Percentiles rank a stretch among this genome's conserved stretches.
Conservation (phyloP, 495 filamentous ascomycete species). For the Penicillium ucsense region DNA sequence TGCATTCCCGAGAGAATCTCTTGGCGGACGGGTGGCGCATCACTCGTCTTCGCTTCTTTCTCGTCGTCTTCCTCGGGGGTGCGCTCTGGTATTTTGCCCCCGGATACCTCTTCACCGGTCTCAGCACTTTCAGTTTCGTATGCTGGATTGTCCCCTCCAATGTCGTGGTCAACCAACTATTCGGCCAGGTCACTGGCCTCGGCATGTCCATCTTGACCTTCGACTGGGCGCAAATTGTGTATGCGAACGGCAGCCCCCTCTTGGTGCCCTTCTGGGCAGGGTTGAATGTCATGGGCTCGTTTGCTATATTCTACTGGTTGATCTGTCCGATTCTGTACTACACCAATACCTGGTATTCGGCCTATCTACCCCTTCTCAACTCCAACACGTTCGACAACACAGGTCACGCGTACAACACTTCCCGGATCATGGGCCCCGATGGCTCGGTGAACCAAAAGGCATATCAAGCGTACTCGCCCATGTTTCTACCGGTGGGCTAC, state of each 20-base stretch:
- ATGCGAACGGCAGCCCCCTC: slow-evolving; percentile 72
- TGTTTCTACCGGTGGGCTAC: slow-evolving; percentile 40
- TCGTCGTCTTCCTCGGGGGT: slow-evolving; percentile 53
- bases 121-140: slow-evolving; percentile 84
- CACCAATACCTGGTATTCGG: slow-evolving; percentile 55
- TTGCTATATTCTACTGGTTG: slow-evolving; percentile 84
- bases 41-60: slow-evolving; percentile 74
- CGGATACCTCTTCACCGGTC: slow-evolving; percentile 72
- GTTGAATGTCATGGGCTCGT: slow-evolving; percentile 74
- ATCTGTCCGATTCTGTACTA: slow-evolving; percentile 69
- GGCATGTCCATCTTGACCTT: slow-evolving; percentile 84
- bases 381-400: slow-evolving; percentile 40
- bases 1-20: slow-evolving; percentile 75
- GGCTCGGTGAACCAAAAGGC: slow-evolving; percentile 32
- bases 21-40: slow-evolving; percentile 79
- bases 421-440: slow-evolving; percentile 29
- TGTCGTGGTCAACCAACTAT: slow-evolving; percentile 59
- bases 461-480: slow-evolving; percentile 35
- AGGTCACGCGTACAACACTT: slow-evolving; percentile 32
- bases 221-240: slow-evolving; percentile 89
- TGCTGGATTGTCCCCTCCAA: slow-evolving; percentile 82
- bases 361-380: slow-evolving; percentile 38
- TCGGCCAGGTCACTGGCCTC: slow-evolving; percentile 54
- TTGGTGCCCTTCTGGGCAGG: slow-evolving; percentile 89
- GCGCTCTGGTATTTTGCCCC: slow-evolving; percentile 78